Base-by-base conservation (phyloP, 2,329 filamentous ascomycete species). In the Arthrocladium fulminans region DNA sequence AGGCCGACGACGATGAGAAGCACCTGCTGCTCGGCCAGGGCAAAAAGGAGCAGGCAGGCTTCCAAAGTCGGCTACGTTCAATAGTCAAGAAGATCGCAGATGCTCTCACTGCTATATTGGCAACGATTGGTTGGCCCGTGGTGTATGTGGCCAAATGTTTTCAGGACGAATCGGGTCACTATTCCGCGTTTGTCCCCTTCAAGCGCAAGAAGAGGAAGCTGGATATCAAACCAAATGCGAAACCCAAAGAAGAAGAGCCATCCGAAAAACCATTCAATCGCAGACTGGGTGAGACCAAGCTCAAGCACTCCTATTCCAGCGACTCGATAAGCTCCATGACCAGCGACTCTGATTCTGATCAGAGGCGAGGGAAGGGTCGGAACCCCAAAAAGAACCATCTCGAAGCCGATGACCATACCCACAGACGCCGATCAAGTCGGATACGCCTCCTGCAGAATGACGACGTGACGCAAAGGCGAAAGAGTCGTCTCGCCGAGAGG, bases 141-240 rank as follows among this genome's bases (percentile, higher is more conserved):
- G 77, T 88, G 43, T 96, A 90, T 67, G 68, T 95, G 48, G 79
- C 89, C 51, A 83, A 86, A 55, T 88, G 79, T 62, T 84, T 97
- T 59, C 90, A 86, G 68, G 83, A 94, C 61, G 81, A 88, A 39
- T 71, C 85, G 50, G 88, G 88, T 44, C 74, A 74, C 48, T 41
- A 39, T 45, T 44, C 52, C 32, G 17, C 8, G 27, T 48, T 20
- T 27, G 38, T 44, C 10, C 40, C 15, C 32, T 40, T 44, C 29
- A 41, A 6, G 30, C 40, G 30, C 13, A 43, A 24, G 32, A 45
- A 35, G 17, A 47, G 20, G 42, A 32, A 38, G 39, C 40, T 24
- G 19, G 17, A 30, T 3, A 20, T 15, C 10, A 20, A 19, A 5
- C 17, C 17, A 9, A 43, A 43, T 29, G 20, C 39, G 13, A 39